phyloP scores from a whole-genome alignment of 306 rosid species.

The Oemleria cerasiformis region DNA sequence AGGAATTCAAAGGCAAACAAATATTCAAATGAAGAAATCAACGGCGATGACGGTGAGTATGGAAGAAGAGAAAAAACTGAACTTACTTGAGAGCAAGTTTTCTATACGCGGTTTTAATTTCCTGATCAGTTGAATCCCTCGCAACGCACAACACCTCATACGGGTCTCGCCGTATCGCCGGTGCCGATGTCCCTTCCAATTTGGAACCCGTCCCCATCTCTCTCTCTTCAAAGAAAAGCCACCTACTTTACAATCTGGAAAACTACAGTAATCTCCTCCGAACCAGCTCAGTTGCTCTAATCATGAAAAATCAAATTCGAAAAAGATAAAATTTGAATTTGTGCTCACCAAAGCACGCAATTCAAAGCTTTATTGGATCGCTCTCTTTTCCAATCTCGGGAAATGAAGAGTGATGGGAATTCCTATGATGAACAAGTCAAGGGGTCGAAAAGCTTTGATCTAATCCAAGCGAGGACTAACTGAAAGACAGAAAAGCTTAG shows the following conservation, averaged over 20 bases:
- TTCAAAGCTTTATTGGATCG: conserved; percentile 59
- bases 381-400: conserved; percentile 24
- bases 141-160: conserved; percentile 80
- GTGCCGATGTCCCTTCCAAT: conserved; percentile 80
- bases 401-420: conserved; percentile 19
- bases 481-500: conserved; percentile 20
- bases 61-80: background rate
- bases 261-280: conserved; percentile 13
- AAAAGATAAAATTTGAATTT: conserved; percentile 6
- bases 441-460: conserved; percentile 32
- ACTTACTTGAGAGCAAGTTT: conserved; percentile 94
- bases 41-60: background rate
- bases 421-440: conserved; percentile 2
- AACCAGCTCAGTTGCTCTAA: conserved; percentile 27
- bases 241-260: conserved; percentile 12
- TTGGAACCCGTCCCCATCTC: conserved; percentile 62
- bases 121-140: conserved; percentile 80
- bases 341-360: conserved; percentile 28
- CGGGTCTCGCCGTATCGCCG: conserved; percentile 81
- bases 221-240: background rate
- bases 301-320: conserved; percentile 17
- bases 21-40: conserved; percentile 10
- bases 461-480: conserved; percentile 16
- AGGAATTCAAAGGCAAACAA: background rate
- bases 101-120: conserved; percentile 88